Evolutionary conservation across 805 yeast genomes (phyloP), one percentile per base, ranked within the genome.

Genomic region (Wickerhamomyces queroliae): DNA sequence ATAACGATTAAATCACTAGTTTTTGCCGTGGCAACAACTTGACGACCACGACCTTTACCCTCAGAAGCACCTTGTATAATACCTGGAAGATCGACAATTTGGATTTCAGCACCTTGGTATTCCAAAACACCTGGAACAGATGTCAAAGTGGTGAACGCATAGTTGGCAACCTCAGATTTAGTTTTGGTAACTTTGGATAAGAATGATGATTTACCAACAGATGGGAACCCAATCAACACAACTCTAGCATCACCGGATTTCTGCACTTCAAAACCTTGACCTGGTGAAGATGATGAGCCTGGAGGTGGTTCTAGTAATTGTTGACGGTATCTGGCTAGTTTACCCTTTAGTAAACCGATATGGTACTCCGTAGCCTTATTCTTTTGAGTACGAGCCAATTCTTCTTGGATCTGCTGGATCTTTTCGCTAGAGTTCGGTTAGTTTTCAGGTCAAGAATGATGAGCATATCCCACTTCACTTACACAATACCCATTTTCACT

Each of bases 291-390:
- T 20, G 79, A 72, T 0, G 78, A 66, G 1, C 80, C 69, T 0
- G 91, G 83, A 32, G 86, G 82, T 7, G 97, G 98, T 49, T 90
- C 97, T 35, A 91, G 69, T 37, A 91, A 72, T 68, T 91, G 96
- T 54, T 95, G 81, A 57, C 98, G 76, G 56, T 85, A 85, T 47
- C 95, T 73, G 9, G 99, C 99, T 32, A 93, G 74, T 60, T 91
- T 93, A 39, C 98, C 99, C 64, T 91, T 90, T 39, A 93, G 69
- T 19, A 91, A 74, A 47, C 99, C 98, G 56, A 91, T 73, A 61
- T 91, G 99, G 62, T 93, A 90, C 68, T 91, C 98, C 1, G 99
- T 91, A 46, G 99, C 98, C 65, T 91, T 91, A 59, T 91, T 91
- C 69, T 93, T 91, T 60, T 91, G 99, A 24, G 99, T 91, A 45